These are phyloP conservation scores for Globisporangium emineosum DNA, from an alignment of 352 stramenopile genomes.

Conservation along the genomic window DNA sequence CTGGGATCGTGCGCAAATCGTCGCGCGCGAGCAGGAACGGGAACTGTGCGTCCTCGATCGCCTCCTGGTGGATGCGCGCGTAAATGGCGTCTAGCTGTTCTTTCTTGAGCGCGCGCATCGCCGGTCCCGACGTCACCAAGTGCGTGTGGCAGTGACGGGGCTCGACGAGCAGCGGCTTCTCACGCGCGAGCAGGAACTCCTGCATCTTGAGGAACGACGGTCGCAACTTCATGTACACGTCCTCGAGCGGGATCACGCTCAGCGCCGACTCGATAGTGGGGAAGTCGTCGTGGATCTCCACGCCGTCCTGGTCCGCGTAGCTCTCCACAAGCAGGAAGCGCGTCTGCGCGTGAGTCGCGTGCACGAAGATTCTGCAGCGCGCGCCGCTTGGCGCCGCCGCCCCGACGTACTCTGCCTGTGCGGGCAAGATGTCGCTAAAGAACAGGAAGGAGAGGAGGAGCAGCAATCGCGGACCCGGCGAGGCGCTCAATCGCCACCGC, in stretches of 20 bases:
- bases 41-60: constrained; percentile 51
- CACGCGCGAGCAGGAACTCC: constrained; percentile 21
- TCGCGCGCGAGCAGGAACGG: constrained; percentile 53
- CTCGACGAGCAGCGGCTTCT: constrained; percentile 31
- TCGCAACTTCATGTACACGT: constrained; percentile 44
- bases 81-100: constrained; percentile 26
- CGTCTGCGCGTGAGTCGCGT: constrained; percentile 29
- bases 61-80: constrained; percentile 31
- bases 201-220: constrained; percentile 45
- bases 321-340: constrained; percentile 56
- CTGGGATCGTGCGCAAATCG: constrained; percentile 39
- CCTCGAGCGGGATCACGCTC: constrained; percentile 15
- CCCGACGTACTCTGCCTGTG: constrained; percentile 14
- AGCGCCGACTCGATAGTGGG: constrained; percentile 24
- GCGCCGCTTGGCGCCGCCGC: constrained; percentile 18
- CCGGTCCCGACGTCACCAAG: constrained; percentile 21
- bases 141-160: constrained; percentile 53
- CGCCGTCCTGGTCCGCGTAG: constrained; percentile 40
- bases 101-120: constrained; percentile 26
- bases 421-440: neutral
- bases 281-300: constrained; percentile 48
- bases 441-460: constrained; percentile 16
- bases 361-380: constrained; percentile 58
- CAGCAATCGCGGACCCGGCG: neutral
- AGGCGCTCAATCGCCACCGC: neutral